Conservation (phyloP, 2,329 filamentous ascomycete genomes). For the Tricladium varicosporioides region DNA sequence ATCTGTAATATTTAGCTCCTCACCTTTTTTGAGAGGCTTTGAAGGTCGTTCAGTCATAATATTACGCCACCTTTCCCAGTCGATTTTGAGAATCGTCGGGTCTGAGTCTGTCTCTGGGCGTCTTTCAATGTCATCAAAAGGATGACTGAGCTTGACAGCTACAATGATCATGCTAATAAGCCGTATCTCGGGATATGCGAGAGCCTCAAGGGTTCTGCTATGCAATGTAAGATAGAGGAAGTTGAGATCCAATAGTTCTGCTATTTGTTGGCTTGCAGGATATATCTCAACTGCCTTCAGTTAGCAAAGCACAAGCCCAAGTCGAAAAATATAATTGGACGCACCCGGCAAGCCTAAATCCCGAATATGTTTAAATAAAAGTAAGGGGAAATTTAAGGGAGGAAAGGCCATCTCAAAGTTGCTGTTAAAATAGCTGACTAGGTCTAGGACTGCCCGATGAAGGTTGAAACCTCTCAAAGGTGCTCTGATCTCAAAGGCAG, state of each 20-base stretch:
- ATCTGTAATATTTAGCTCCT: conserved; percentile 56
- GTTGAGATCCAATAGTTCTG: conserved; percentile 40
- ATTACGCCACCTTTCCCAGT: conserved; percentile 71
- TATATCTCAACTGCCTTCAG: conserved; percentile 60
- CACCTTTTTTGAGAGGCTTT: conserved; percentile 36
- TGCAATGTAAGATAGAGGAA: conserved; percentile 56
- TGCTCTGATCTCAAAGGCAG: conserved; percentile 51
- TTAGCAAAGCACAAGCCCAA: conserved; percentile 4
- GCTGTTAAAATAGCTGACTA: conserved; percentile 61
- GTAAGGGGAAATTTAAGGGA: conserved; percentile 64
- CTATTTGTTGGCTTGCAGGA: conserved; percentile 54
- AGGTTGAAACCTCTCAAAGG: conserved; percentile 55
- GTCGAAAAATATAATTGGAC: conserved; percentile 25
- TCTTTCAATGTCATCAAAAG: conserved; percentile 61
- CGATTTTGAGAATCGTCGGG: conserved; percentile 56
- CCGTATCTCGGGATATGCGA: conserved; percentile 71
- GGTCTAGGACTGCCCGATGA: conserved; percentile 59
- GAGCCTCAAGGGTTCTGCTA: conserved; percentile 41
- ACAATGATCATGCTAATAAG: conserved; percentile 71
- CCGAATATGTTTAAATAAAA: conserved; percentile 68
- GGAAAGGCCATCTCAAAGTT: conserved; percentile 73
- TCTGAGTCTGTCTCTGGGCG: conserved; percentile 51
- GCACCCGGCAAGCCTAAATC: conserved; percentile 72
- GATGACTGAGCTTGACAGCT: conserved; percentile 75
- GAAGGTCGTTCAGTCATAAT: conserved; percentile 39